A percentile compares a stretch with the other conserved stretches of the same genome.
phyloP scores from a whole-genome alignment of 371 early-diverging fungal species.

The Mortierella sp. region DNA sequence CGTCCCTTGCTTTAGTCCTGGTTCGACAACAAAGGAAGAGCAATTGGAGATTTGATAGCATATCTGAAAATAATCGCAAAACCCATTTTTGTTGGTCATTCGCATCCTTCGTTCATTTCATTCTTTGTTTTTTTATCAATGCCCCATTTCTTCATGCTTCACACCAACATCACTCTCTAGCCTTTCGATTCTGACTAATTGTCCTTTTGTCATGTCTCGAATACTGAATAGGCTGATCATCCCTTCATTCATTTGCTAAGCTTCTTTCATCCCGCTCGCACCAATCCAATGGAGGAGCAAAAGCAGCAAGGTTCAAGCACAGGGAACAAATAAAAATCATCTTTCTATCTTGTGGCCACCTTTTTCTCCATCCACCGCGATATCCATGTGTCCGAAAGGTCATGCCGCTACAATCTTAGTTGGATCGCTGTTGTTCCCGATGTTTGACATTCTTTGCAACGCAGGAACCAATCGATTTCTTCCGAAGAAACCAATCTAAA shows the following conservation, averaged over 20 bases:
- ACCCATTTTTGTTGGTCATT: not conserved
- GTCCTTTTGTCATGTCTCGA: not conserved
- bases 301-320: not conserved
- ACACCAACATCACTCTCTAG: not conserved
- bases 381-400: not conserved
- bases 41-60: not conserved
- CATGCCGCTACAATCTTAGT: not conserved
- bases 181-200: not conserved
- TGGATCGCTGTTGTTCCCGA: not conserved
- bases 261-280: not conserved
- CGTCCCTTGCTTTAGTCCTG: no score
- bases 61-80: conserved; percentile 1
- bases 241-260: not conserved
- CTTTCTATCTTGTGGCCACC: not conserved
- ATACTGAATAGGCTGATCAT: not conserved
- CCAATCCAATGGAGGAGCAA: not conserved
- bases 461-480: not conserved
- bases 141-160: not conserved
- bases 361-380: not conserved
- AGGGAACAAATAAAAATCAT: not conserved
- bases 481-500: not conserved
- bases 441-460: not conserved
- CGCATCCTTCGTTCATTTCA: not conserved
- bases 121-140: not conserved
- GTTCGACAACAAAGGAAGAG: not conserved